Evolutionary conservation across 2,329 filamentous ascomycete genomes (phyloP), one percentile per base, ranked within the genome.

Genomic region (Daldinia sp.): DNA sequence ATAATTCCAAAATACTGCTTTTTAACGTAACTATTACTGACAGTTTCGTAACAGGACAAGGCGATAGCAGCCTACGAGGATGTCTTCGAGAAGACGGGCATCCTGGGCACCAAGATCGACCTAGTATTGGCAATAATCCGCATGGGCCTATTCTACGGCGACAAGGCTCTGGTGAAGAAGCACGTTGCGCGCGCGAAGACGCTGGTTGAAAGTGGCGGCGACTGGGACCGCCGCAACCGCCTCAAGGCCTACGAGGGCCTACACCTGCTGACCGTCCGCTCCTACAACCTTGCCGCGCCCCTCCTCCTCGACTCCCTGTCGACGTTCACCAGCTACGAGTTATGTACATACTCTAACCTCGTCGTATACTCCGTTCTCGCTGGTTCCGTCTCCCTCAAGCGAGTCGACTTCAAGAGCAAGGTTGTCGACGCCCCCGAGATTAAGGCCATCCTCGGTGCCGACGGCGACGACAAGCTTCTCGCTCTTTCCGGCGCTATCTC

Each of bases 391-490:
- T 96, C 95, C 51, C 88, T 99, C 63, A 97, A 98, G 85, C 92
- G 96, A 55, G 93, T 98, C 37, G 96, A 99, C 81, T 99, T 99
- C 88, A 99, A 99, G 86, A 93, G 93, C 73, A 98, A 98, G 85
- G 96, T 99, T 28, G 95, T 99, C 44, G 96, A 99, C 80, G 96
- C 96, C 6, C 95, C 96, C 12, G 96, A 99, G 83, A 98, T 99
- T 83, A 97, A 96, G 83, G 96, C 96, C 41, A 97, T 99, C 71
- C 89, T 99, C 26, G 96, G 95, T 65, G 77, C 77, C 41, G 91
- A 95, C 74, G 91, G 91, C 26, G 92, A 97, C 75, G 94, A 98
- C 78, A 95, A 95, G 82, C 84, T 97, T 61, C 87, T 93, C 35
- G 94, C 93, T 0, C 84, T 98, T 23, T 90, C 90, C 33, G 94